Base-by-base conservation (phyloP, 257 asterid genomes). In the Ilex asprella region DNA sequence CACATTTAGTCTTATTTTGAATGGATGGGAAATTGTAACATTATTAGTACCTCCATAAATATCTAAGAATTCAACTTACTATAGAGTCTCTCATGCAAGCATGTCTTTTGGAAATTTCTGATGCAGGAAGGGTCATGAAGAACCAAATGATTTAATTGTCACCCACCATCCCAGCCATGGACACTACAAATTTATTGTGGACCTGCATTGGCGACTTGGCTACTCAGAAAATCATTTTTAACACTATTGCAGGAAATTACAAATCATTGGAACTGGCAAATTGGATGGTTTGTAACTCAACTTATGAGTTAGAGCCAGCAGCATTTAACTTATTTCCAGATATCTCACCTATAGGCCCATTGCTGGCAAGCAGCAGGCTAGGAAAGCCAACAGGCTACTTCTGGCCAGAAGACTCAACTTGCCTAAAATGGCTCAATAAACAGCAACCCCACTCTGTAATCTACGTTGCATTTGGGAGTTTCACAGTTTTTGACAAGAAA, bases 401-500 rank as follows among this genome's bases (percentile, higher is more conserved):
- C 65, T 76, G 76, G 75, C 58, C 27, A 1, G 76, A 74, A 69
- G 86, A 78, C 59, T 56, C 71, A 13, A 51, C 61, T 4, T 73
- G 78, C 16, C 61, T 81, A 21, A 27, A 61, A 16, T 76, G 84
- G 78, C 82, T 82, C 31, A 82, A 82, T 55, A 53, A 55, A n/a
- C 80, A 78, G 31, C 77, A 67, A 16, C 56, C 50, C 5, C 3
- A 64, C 15, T 78, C 84, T 6, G 82, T 76, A 15, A 70, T 78
- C 7, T 82, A 78, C 56, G 73, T 69, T 2, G 82, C 84, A 7
- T 82, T 76, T 61, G 87, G 87, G 11, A 78, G 82, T 65, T 7
- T 55, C 21, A 16, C 77, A 10, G 62, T 62, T 0, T 59, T 76
- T 13, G 60, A 57, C 47, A 52, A 68, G 21, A 8, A 58, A 13